A percentile compares a stretch with the other conserved stretches of the same genome.
These are phyloP conservation scores for Boletus semigastroideus DNA, from an alignment of 1,284 basidiomycete species.

Conservation along the genomic window DNA sequence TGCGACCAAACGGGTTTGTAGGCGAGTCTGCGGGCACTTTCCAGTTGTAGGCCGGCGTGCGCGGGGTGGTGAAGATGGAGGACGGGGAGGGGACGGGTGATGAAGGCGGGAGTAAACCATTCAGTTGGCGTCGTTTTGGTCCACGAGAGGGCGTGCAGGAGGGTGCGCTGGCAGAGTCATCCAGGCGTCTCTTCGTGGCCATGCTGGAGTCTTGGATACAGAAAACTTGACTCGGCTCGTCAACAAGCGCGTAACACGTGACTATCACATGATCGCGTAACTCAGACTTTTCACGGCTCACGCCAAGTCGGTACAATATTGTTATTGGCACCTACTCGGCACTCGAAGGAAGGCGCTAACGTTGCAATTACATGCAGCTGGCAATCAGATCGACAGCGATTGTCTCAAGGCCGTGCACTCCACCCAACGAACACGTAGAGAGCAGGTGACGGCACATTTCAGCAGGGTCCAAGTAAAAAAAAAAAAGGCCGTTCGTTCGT, in stretches of 20 bases:
- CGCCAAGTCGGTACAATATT: no score
- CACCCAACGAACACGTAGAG: no score
- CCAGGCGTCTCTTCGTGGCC: constrained; percentile 28
- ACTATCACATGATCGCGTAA: constrained; percentile 21
- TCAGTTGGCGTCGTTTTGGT: constrained; percentile 31
- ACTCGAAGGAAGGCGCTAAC: no score
- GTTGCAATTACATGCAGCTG: no score
- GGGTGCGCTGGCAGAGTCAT: constrained; percentile 14
- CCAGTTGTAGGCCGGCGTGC: constrained; percentile 29
- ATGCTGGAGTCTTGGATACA: constrained; percentile 10
- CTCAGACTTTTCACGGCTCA: no score
- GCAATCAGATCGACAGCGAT: no score
- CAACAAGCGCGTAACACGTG: constrained; percentile 28
- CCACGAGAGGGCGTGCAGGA: constrained; percentile 29
- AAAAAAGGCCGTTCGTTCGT: no score
- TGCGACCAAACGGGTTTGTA: constrained; percentile 54
- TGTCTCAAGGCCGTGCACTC: no score
- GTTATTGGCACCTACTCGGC: no score
- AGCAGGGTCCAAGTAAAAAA: no score
- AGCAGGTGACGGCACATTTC: no score
- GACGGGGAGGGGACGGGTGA: constrained; percentile 29
- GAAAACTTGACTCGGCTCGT: constrained; percentile 3
- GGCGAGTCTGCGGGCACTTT: constrained; percentile 49
- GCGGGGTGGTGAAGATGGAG: constrained; percentile 25
- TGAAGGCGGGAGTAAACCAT: constrained; percentile 27